Conservation (phyloP, 306 rosid species). For the Amphicarpaea edgeworthii region DNA sequence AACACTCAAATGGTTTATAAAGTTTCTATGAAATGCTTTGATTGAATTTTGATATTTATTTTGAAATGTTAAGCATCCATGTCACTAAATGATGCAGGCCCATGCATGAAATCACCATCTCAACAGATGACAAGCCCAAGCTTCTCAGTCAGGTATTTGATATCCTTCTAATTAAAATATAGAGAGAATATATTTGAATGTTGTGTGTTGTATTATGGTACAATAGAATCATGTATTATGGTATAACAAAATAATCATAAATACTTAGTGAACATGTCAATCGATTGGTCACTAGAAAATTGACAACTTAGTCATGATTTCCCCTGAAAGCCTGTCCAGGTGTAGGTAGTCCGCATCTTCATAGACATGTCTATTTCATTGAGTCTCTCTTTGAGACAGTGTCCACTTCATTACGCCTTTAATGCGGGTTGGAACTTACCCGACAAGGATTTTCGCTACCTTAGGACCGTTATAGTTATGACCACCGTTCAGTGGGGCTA, state of each 20-base stretch:
- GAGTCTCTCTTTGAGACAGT: too few species aligned
- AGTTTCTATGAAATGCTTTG: constrained; percentile 22
- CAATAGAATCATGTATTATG: neutral
- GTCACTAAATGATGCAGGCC: constrained; percentile 76
- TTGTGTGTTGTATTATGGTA: neutral
- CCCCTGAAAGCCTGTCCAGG: neutral
- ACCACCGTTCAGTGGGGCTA: too few species aligned
- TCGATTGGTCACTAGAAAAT: neutral
- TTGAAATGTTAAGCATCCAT: constrained; percentile 30
- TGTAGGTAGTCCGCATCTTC: too few species aligned
- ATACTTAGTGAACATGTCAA: neutral
- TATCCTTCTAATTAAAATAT: constrained; percentile 18
- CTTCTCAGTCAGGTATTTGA: constrained; percentile 91
- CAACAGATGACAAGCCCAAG: constrained; percentile 96
- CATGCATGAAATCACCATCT: constrained; percentile 97
- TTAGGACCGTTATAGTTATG: too few species aligned
- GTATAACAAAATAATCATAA: neutral
- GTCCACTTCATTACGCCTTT: too few species aligned
- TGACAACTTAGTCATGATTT: neutral
- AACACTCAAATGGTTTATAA: constrained; percentile 34
- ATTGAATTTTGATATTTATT: constrained; percentile 30
- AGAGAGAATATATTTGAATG: neutral
- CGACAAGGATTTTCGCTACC: too few species aligned
- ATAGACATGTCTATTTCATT: too few species aligned
- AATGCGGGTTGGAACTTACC: too few species aligned